phyloP scores from a whole-genome alignment of 805 yeast genomes.

The Scheffersomyces lignosus region DNA sequence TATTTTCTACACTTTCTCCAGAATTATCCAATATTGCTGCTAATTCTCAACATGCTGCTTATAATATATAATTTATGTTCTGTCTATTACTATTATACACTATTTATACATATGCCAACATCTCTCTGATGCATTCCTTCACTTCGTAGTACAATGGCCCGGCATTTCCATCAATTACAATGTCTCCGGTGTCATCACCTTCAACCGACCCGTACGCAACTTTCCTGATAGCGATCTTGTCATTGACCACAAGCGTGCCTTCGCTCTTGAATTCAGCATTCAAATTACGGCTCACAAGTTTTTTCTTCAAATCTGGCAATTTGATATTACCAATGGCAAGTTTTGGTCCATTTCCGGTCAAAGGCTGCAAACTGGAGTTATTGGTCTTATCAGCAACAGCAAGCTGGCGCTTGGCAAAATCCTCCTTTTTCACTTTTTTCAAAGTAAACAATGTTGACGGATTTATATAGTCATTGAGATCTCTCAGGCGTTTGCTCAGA shows the following conservation, averaged over 20 bases:
- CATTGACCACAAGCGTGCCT: slow-evolving; percentile 86
- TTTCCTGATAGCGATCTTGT: slow-evolving; percentile 71
- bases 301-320: slow-evolving; percentile 73
- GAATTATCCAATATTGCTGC: too few relatives aligned
- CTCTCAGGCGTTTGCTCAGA: slow-evolving; percentile 16
- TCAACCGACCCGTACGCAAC: slow-evolving; percentile 40
- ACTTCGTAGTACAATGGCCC: slow-evolving; percentile 77
- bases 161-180: slow-evolving; percentile 81
- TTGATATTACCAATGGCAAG: slow-evolving; percentile 87
- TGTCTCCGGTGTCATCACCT: slow-evolving; percentile 67
- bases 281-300: slow-evolving; percentile 56
- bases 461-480: slow-evolving; percentile 27
- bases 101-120: slow-evolving; percentile 70
- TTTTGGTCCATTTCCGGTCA: slow-evolving; percentile 26
- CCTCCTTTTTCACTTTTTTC: slow-evolving; percentile 20
- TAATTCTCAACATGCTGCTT: too few relatives aligned
- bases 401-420: slow-evolving; percentile 12
- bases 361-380: slow-evolving; percentile 1
- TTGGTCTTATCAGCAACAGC: slow-evolving; percentile 5
- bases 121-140: slow-evolving; percentile 64
- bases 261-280: slow-evolving; percentile 90
- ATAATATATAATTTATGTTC: too few relatives aligned
- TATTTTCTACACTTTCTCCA: too few relatives aligned
- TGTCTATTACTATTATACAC: too few relatives aligned
- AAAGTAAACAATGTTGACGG: slow-evolving; percentile 32